Evolutionary conservation across 1,139 yeast genomes (phyloP).

Genomic region (Torulaspora globosa): DNA sequence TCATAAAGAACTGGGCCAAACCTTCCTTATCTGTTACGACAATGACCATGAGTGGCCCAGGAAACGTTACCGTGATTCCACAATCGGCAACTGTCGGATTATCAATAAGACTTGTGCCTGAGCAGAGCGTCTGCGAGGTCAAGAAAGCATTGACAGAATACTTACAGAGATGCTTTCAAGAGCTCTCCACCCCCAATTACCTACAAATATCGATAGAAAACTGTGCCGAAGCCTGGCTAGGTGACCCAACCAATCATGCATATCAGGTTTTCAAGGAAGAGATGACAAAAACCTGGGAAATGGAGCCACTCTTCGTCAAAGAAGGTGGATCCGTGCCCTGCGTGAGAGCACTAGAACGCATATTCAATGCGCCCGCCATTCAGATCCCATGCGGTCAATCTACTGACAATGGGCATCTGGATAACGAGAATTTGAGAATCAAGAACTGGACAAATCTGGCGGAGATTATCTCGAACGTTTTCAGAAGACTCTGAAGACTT

Average conservation of each 20-base stretch:
- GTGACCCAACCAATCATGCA: slow-evolving; percentile 72
- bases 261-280: slow-evolving; percentile 62
- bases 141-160: slow-evolving; percentile 48
- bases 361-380: slow-evolving; percentile 82
- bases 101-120: slow-evolving; percentile 86
- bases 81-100: slow-evolving; percentile 69
- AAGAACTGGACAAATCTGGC: slow-evolving; percentile 73
- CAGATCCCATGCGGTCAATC: slow-evolving; percentile 97
- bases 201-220: slow-evolving; percentile 60
- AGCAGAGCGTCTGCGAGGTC: slow-evolving; percentile 62
- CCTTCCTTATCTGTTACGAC: slow-evolving; percentile 92
- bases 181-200: slow-evolving; percentile 56
- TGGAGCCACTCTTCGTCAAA: slow-evolving; percentile 73
- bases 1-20: slow-evolving; percentile 83
- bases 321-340: slow-evolving; percentile 98
- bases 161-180: slow-evolving; percentile 45
- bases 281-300: slow-evolving; percentile 59
- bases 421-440: slow-evolving; percentile 78
- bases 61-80: slow-evolving; percentile 86
- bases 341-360: slow-evolving; percentile 75
- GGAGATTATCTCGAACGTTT: slow-evolving; percentile 55
- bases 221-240: slow-evolving; percentile 96
- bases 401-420: slow-evolving; percentile 89
- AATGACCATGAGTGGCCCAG: slow-evolving; percentile 83
- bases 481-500: slow-evolving; percentile 38